Evolutionary conservation across 306 rosid genomes (phyloP).

Genomic region (Prunus fruticosa): DNA sequence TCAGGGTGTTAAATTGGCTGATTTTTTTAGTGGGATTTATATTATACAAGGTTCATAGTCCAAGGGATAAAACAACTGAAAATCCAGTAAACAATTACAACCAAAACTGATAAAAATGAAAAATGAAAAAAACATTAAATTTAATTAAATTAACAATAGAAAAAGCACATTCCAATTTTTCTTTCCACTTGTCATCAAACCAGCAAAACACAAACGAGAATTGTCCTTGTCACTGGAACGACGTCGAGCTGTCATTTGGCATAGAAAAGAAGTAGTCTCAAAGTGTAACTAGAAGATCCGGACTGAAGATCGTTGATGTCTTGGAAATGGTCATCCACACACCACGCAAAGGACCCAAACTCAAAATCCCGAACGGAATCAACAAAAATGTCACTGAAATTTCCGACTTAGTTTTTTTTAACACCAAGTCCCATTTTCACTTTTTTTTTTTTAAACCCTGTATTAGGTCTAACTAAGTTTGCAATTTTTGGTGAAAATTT

Average conservation of each 20-base stretch:
- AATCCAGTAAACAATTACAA: background rate
- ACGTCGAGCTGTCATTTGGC: too few species aligned
- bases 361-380: slow-evolving; percentile 36
- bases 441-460: too few species aligned
- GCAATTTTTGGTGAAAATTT: too few species aligned
- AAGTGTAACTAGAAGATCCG: slow-evolving; percentile 65
- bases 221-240: background rate
- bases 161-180: slow-evolving; percentile 13
- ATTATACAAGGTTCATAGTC: too few species aligned
- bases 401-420: background rate
- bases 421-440: too few species aligned
- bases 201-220: background rate
- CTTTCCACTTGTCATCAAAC: slow-evolving; percentile 37
- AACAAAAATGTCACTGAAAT: slow-evolving; percentile 26
- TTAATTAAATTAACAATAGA: background rate
- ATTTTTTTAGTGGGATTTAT: too few species aligned
- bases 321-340: slow-evolving; percentile 58
- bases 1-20: too few species aligned
- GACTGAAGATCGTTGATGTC: slow-evolving; percentile 75
- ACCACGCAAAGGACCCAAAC: slow-evolving; percentile 34
- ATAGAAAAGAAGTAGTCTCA: slow-evolving; percentile 6
- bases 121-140: background rate
- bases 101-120: slow-evolving; percentile 8
- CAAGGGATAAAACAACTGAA: too few species aligned
- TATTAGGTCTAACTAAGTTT: too few species aligned